Conservation (phyloP, 1,284 basidiomycete species). For the Trametes hirsuta region DNA sequence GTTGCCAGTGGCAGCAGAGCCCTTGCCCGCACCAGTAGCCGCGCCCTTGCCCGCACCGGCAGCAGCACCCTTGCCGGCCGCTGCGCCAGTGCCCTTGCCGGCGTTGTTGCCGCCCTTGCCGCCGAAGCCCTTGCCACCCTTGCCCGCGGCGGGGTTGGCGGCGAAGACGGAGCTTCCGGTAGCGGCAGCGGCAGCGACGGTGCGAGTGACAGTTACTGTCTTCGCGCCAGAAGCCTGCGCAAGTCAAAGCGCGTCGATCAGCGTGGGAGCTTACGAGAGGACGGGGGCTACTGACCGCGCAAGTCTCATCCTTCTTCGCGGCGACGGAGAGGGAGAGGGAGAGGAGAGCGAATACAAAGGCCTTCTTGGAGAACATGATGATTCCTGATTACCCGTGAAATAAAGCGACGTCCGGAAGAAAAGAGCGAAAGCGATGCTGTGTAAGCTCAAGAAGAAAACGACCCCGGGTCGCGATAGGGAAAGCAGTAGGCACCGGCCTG, state of each 20-base stretch:
- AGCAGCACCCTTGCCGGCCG: constrained; percentile 18
- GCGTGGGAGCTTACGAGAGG: constrained; percentile 8
- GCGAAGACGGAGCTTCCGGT: constrained; percentile 18
- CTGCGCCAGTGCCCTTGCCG: background rate
- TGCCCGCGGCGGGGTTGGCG: constrained; percentile 14
- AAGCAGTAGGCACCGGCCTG: constrained; percentile 36
- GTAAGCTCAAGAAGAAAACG: constrained; percentile 34
- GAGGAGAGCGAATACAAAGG: constrained; percentile 34
- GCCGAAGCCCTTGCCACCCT: constrained; percentile 10
- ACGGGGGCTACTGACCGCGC: background rate
- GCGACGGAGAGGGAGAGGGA: constrained; percentile 30
- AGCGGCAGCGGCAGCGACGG: constrained; percentile 21
- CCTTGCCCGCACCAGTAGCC: constrained; percentile 14
- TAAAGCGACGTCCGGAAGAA: constrained; percentile 26
- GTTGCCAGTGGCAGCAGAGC: constrained; percentile 13
- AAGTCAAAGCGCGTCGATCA: constrained; percentile 8
- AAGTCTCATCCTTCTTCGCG: constrained; percentile 16
- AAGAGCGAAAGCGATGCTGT: constrained; percentile 32
- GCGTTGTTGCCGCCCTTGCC: constrained; percentile 11
- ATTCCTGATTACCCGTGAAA: constrained; percentile 5
- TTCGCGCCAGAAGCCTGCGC: constrained; percentile 11
- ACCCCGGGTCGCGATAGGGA: constrained; percentile 39
- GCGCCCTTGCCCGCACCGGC: background rate
- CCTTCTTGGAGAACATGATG: constrained; percentile 38
- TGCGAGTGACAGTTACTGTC: constrained; percentile 29